Evolutionary conservation across 2,329 filamentous ascomycete species (phyloP).

Genomic region (Sphaceloma murrayae): DNA sequence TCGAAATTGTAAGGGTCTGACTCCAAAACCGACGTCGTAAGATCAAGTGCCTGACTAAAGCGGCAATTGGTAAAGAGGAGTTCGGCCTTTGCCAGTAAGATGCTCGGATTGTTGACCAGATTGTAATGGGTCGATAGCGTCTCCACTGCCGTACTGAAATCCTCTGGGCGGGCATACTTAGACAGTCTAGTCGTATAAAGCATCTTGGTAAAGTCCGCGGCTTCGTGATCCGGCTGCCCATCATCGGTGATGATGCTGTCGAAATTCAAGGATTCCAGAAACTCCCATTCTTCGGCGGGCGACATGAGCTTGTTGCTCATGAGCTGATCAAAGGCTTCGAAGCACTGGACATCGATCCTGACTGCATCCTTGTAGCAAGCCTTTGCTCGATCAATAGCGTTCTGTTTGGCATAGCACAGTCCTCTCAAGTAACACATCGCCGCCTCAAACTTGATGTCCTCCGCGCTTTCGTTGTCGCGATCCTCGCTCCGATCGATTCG

Average conservation of each 20-base stretch:
- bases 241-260: conserved; percentile 62
- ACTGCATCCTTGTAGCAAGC: conserved; percentile 98
- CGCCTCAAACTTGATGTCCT: conserved; percentile 78
- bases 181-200: conserved; percentile 92
- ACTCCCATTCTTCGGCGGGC: conserved; percentile 81
- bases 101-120: conserved; percentile 74
- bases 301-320: conserved; percentile 93
- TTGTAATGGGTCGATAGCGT: conserved; percentile 90
- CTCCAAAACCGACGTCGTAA: conserved; percentile 74
- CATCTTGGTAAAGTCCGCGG: conserved; percentile 87
- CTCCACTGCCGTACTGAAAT: conserved; percentile 78
- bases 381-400: conserved; percentile 92
- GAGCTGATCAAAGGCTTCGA: conserved; percentile 94
- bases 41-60: conserved; percentile 73
- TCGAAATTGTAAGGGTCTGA: conserved; percentile 82
- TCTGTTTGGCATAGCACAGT: conserved; percentile 91
- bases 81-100: conserved; percentile 81
- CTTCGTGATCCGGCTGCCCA: conserved; percentile 63
- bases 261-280: conserved; percentile 82
- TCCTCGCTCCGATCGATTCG: conserved; percentile 51
- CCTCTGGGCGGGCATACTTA: conserved; percentile 81
- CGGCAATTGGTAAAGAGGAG: conserved; percentile 90
- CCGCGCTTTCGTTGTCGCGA: conserved; percentile 57
- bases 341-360: conserved; percentile 93
- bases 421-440: conserved; percentile 95